These are phyloP conservation scores for Citrus maxima DNA, from an alignment of 345 rosid genomes.

Conservation along the genomic window DNA sequence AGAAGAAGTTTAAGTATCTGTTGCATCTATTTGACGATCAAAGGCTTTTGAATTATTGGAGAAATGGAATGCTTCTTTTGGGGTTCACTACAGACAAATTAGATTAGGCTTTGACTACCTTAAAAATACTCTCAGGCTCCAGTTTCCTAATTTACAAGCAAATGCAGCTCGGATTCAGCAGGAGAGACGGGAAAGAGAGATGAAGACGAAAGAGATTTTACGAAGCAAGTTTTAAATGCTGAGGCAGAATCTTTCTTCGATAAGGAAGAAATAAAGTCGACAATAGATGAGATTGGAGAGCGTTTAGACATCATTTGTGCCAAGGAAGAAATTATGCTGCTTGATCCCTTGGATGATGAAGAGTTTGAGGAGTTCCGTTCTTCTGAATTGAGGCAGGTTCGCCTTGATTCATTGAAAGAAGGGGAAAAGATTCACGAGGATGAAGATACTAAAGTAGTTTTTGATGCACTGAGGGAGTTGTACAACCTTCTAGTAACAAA, in stretches of 20 bases:
- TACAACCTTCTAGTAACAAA: slow-evolving; percentile 69
- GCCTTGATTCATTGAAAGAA: slow-evolving; percentile 68
- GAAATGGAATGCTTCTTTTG: slow-evolving; percentile 85
- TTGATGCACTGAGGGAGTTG: slow-evolving; percentile 80
- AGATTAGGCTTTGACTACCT: slow-evolving; percentile 90
- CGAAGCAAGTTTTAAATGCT: slow-evolving; percentile 51
- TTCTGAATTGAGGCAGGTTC: slow-evolving; percentile 66
- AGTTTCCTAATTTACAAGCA: slow-evolving; percentile 83
- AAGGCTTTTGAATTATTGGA: slow-evolving; percentile 88
- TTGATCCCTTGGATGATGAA: slow-evolving; percentile 54
- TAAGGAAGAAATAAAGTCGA: slow-evolving; percentile 53
- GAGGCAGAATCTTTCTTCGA: slow-evolving; percentile 36
- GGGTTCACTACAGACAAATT: slow-evolving; percentile 75
- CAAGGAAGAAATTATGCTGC: slow-evolving; percentile 47
- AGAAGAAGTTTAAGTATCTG: slow-evolving; percentile 36
- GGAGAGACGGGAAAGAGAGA: slow-evolving; percentile 71
- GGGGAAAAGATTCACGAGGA: slow-evolving; percentile 73
- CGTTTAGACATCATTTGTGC: slow-evolving; percentile 59
- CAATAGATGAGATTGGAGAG: slow-evolving; percentile 59
- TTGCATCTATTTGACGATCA: slow-evolving; percentile 61
- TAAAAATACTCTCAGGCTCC: slow-evolving; percentile 69
- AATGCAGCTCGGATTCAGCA: slow-evolving; percentile 68
- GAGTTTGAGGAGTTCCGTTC: slow-evolving; percentile 68
- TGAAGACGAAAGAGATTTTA: slow-evolving; percentile 62
- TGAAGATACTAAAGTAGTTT: slow-evolving; percentile 72